These are phyloP conservation scores for Cystobasidium tubakii DNA, from an alignment of 768 basidiomycete genomes.

Conservation along the genomic window DNA sequence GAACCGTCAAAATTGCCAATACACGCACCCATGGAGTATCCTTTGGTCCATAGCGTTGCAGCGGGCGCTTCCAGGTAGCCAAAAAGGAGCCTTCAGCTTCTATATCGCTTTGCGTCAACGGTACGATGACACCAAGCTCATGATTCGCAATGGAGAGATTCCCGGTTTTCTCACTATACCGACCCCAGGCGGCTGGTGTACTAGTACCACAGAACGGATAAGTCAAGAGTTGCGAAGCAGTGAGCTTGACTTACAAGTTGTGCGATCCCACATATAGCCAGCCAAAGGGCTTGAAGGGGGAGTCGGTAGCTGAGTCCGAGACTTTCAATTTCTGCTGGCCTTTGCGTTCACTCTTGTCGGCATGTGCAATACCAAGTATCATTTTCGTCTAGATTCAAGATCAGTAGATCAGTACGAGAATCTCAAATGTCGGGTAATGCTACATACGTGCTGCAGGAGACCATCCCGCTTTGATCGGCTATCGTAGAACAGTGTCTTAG, in stretches of 20 bases:
- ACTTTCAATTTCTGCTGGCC: neutral
- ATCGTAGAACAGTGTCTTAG: conserved; percentile 8
- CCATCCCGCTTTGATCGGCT: conserved; percentile 17
- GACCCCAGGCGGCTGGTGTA: conserved; percentile 28
- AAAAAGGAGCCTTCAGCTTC: neutral
- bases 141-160: conserved; percentile 21
- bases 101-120: neutral
- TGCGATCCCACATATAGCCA: conserved; percentile 29
- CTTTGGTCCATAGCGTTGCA: neutral
- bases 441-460: conserved; percentile 32
- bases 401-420: no score
- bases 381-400: neutral
- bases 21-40: conserved; percentile 32
- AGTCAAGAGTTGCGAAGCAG: no score
- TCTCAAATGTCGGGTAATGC: neutral
- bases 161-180: conserved; percentile 27
- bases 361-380: conserved; percentile 18
- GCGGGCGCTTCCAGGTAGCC: conserved; percentile 30
- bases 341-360: neutral
- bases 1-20: neutral
- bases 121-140: conserved; percentile 23
- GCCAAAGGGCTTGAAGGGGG: conserved; percentile 15
- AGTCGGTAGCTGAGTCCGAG: neutral
- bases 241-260: conserved; percentile 23
- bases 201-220: no score